phyloP scores from a whole-genome alignment of 148 eudicot genomes.

The Beta vulgaris region DNA sequence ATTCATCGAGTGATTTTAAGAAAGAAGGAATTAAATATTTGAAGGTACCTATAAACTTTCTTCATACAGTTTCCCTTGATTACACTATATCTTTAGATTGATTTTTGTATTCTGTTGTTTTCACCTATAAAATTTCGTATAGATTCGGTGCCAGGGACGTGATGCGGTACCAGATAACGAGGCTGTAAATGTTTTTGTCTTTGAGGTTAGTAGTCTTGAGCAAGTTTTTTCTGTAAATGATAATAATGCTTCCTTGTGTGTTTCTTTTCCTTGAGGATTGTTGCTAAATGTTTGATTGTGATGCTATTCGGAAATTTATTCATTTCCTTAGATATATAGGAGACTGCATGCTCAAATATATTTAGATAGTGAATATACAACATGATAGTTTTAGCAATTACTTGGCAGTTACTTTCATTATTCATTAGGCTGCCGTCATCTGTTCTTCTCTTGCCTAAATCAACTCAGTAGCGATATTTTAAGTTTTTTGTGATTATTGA shows the following conservation, averaged over 20 bases:
- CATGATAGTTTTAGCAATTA: not conserved
- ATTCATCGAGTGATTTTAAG: constrained; percentile 59
- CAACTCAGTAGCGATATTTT: too few relatives aligned
- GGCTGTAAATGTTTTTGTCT: constrained; percentile 83
- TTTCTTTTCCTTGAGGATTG: not conserved
- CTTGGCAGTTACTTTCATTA: not conserved
- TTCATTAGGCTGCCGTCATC: too few relatives aligned
- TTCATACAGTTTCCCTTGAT: too few relatives aligned
- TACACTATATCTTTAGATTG: not conserved
- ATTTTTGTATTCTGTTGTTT: not conserved
- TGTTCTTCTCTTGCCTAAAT: too few relatives aligned
- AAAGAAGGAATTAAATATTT: constrained; percentile 84
- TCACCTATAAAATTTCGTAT: constrained; percentile 11
- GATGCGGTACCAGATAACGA: constrained; percentile 96
- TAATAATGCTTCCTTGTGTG: not conserved
- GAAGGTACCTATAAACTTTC: constrained; percentile 55
- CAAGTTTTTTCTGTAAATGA: not conserved
- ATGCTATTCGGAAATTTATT: not conserved
- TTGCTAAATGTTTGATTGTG: not conserved
- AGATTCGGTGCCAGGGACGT: constrained; percentile 97
- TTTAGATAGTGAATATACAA: not conserved
- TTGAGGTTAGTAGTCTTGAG: constrained; percentile 53
- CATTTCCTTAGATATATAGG: not conserved
- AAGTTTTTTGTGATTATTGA: too few relatives aligned
- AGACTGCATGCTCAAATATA: not conserved